Evolutionary conservation across 2,329 filamentous ascomycete genomes (phyloP).

Genomic region (Epicoccum nigrum): DNA sequence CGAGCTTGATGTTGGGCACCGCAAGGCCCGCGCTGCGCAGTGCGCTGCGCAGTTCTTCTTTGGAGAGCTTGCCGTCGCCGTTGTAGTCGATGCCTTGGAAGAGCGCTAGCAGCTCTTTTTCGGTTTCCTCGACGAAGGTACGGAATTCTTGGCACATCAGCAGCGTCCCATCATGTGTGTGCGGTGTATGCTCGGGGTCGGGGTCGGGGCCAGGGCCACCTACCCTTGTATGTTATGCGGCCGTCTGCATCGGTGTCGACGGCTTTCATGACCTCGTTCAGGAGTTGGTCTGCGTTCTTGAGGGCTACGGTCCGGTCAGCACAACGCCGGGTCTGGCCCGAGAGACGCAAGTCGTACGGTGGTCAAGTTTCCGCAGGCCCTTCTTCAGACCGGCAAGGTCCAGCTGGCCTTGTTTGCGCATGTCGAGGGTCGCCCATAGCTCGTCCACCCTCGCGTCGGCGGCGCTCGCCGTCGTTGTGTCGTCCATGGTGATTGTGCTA

Average conservation of each 20-base stretch:
- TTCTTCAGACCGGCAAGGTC: constrained; percentile 84
- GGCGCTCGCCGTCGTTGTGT: constrained; percentile 77
- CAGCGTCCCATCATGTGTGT: too few relatives aligned
- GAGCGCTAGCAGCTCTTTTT: constrained; percentile 78
- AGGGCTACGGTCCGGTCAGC: constrained; percentile 60
- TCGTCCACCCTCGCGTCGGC: constrained; percentile 81
- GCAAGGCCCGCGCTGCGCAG: constrained; percentile 79
- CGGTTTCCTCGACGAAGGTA: constrained; percentile 83
- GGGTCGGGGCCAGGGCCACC: too few relatives aligned
- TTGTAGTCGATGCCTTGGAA: constrained; percentile 89
- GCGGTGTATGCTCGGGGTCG: too few relatives aligned
- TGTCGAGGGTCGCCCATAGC: constrained; percentile 84
- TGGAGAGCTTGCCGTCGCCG: constrained; percentile 83
- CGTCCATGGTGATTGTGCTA: constrained; percentile 64
- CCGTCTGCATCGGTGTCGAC: constrained; percentile 90
- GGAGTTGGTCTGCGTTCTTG: constrained; percentile 88
- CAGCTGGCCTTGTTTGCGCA: constrained; percentile 75
- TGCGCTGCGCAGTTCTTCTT: constrained; percentile 78
- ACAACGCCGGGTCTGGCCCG: constrained; percentile 18
- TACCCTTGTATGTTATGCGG: constrained; percentile 88
- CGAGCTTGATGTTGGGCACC: constrained; percentile 76
- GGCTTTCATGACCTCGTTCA: constrained; percentile 77
- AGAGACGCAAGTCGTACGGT: constrained; percentile 66
- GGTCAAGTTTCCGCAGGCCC: constrained; percentile 86
- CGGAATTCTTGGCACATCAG: constrained; percentile 74